These are phyloP conservation scores for Candida loeiensis DNA, from an alignment of 805 yeast genomes.

Conservation along the genomic window DNA sequence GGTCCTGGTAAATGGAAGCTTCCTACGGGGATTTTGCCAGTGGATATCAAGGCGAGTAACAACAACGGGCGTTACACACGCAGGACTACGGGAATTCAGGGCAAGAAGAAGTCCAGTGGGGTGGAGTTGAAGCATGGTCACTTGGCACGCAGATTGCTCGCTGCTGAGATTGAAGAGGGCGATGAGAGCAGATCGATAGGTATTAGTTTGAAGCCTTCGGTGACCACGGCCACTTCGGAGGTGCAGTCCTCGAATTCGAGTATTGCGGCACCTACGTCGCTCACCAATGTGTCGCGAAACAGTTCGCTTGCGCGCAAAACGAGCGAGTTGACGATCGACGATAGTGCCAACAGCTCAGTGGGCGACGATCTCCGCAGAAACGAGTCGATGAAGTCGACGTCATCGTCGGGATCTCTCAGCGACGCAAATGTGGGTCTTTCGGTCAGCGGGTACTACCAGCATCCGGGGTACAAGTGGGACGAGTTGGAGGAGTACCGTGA, in stretches of 20 bases:
- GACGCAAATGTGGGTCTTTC: conserved; percentile 14
- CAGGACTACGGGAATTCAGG: conserved; percentile 15
- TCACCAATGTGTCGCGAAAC: conserved; percentile 17
- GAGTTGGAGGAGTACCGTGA: conserved; percentile 18
- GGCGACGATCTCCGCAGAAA: conserved; percentile 16
- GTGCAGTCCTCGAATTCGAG: conserved; percentile 15
- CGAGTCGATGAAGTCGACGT: conserved; percentile 19
- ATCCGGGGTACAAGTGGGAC: conserved; percentile 33
- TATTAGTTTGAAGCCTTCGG: conserved; percentile 7
- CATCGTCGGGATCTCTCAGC: conserved; percentile 29
- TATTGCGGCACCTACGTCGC: conserved; percentile 12
- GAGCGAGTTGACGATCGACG: conserved; percentile 26
- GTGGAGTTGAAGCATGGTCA: conserved; percentile 61
- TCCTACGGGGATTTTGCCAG: conserved; percentile 54
- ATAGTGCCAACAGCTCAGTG: conserved; percentile 16
- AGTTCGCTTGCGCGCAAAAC: conserved; percentile 30
- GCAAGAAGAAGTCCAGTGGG: conserved; percentile 35
- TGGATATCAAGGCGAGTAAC: conserved; percentile 21
- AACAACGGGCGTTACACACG: conserved; percentile 25
- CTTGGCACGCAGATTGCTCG: conserved; percentile 62
- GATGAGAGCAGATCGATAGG: conserved; percentile 28
- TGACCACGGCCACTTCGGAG: conserved; percentile 6
- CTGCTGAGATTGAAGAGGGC: conserved; percentile 70
- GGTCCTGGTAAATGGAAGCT: conserved; percentile 47
- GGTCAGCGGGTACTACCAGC: conserved; percentile 38